Evolutionary conservation across 768 basidiomycete genomes (phyloP).

Genomic region (Lyophyllum semitale): DNA sequence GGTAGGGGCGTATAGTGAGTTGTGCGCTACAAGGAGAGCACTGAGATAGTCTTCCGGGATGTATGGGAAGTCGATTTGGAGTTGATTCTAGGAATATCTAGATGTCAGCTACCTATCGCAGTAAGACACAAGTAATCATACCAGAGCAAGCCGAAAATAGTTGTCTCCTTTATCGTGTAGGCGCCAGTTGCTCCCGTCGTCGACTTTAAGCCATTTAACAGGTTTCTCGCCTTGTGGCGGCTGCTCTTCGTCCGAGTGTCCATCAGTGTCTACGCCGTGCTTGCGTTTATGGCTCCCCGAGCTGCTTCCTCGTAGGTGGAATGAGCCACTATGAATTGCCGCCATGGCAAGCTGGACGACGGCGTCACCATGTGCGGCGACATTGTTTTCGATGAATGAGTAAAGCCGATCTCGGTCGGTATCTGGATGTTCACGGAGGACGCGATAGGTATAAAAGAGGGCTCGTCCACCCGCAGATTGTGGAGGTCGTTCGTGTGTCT

Average conservation of each 20-base stretch:
- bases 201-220: conserved; percentile 5
- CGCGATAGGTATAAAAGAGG: background rate
- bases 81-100: conserved; percentile 40
- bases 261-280: background rate
- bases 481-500: background rate
- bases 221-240: background rate
- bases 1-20: conserved; percentile 56
- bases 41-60: conserved; percentile 53
- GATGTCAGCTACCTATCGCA: background rate
- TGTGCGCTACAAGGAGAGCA: conserved; percentile 29
- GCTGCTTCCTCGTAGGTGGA: background rate
- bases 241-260: background rate
- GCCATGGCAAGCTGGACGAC: background rate
- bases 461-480: background rate
- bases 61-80: conserved; percentile 50
- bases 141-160: conserved; percentile 13
- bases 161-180: background rate
- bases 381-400: background rate
- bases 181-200: conserved; percentile 1
- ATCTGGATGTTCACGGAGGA: background rate
- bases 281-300: conserved; percentile 4
- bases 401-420: background rate
- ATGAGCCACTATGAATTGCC: background rate
- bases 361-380: background rate
- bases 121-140: background rate